A percentile compares a stretch with the other conserved stretches of the same genome.
Conservation (phyloP, 2,329 filamentous ascomycete genomes). For the Colletotrichum sp. region DNA sequence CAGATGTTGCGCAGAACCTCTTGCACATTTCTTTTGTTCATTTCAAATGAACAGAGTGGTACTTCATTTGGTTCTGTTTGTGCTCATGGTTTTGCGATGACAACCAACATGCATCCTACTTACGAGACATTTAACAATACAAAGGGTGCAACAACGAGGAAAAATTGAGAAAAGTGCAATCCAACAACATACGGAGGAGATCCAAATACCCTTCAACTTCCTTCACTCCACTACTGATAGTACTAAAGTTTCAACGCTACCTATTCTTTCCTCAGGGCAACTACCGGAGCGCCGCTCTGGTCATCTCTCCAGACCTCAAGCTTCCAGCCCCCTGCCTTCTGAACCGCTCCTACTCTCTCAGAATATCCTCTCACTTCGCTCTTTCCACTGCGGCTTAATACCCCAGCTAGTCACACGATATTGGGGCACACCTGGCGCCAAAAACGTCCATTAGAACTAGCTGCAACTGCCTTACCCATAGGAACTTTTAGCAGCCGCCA, state of each 20-base stretch:
- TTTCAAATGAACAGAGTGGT: not conserved
- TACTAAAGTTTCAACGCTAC: too few relatives aligned
- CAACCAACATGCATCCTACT: not conserved
- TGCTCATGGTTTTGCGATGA: not conserved
- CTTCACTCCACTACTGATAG: not conserved
- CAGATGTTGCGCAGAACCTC: not conserved
- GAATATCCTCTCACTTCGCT: too few relatives aligned
- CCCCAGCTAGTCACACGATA: not conserved
- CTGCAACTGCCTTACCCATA: not conserved
- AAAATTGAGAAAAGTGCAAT: not conserved
- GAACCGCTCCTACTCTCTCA: too few relatives aligned
- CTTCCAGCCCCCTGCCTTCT: too few relatives aligned
- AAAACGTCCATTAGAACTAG: accelerated
- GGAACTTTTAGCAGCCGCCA: not conserved
- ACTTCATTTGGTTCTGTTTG: not conserved
- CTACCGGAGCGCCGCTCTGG: too few relatives aligned
- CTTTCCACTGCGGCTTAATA: accelerated
- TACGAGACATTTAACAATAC: not conserved
- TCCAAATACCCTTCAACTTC: too few relatives aligned
- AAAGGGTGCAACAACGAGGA: not conserved
- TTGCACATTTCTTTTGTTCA: not conserved
- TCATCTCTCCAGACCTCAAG: too few relatives aligned
- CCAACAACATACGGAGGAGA: not conserved
- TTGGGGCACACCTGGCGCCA: accelerated
- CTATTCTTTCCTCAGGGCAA: too few relatives aligned